A percentile compares a stretch with the other conserved stretches of the same genome.
These are phyloP conservation scores for Corchorus olitorius DNA, from an alignment of 345 rosid species.

Conservation along the genomic window DNA sequence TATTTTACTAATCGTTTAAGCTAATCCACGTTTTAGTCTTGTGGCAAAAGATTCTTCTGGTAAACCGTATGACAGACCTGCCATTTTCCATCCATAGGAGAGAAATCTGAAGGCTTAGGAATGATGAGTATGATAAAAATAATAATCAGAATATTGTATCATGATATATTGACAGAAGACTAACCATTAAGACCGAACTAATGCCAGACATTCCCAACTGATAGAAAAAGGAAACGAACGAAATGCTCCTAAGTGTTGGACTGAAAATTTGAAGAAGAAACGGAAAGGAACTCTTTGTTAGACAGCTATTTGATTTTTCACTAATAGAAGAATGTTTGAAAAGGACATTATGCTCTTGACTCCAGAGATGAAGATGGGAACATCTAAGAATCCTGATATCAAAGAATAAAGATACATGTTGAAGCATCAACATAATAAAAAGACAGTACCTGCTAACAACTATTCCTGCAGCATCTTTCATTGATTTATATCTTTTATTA, in stretches of 20 bases:
- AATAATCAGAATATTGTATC: not conserved
- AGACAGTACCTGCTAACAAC: conserved; percentile 39
- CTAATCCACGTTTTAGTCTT: no score
- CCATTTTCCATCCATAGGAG: not conserved
- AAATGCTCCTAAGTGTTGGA: conserved; percentile 46
- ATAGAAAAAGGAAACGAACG: conserved; percentile 54
- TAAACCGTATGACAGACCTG: no score
- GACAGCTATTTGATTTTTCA: not conserved
- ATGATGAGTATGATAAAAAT: not conserved
- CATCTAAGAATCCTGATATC: not conserved
- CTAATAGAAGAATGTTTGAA: not conserved
- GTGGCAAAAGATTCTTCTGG: no score
- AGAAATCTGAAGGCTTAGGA: not conserved
- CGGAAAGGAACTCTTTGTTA: conserved; percentile 12
- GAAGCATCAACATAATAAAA: not conserved
- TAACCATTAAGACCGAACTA: conserved; percentile 47
- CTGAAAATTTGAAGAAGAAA: conserved; percentile 41
- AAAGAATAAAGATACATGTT: not conserved
- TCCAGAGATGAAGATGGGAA: not conserved
- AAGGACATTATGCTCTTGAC: not conserved
- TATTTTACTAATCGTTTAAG: not conserved
- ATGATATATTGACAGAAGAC: conserved; percentile 1
- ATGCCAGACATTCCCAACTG: conserved; percentile 63
- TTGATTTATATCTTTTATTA: conserved; percentile 36
- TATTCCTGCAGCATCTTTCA: conserved; percentile 47